Conservation (phyloP, 257 asterid genomes). For the Solanum chilense region DNA sequence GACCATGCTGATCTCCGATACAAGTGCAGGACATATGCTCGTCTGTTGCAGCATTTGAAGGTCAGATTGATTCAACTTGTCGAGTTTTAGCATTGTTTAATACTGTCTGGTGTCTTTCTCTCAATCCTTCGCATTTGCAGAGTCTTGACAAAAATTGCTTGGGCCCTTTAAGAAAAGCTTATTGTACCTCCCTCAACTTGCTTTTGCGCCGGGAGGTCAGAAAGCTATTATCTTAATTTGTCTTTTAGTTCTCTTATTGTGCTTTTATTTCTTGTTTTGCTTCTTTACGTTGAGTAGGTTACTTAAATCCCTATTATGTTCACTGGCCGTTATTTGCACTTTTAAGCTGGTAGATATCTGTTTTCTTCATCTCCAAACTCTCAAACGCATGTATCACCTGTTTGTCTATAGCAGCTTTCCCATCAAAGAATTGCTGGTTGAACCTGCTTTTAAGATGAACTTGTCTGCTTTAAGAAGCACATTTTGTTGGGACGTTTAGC, state of each 20-base stretch:
- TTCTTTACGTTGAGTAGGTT: background rate
- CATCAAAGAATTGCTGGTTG: background rate
- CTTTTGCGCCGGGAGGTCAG: slow-evolving; percentile 94
- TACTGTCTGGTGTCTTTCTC: background rate
- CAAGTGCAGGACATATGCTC: slow-evolving; percentile 96
- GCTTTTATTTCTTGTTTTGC: background rate
- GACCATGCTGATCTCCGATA: slow-evolving; percentile 95
- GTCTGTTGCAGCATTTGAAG: slow-evolving; percentile 93
- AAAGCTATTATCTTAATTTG: slow-evolving; percentile 7
- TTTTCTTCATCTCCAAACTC: background rate
- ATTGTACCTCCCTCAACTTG: slow-evolving; percentile 86
- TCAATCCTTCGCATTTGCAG: slow-evolving; percentile 29
- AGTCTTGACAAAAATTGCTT: slow-evolving; percentile 82
- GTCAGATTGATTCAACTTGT: slow-evolving; percentile 26
- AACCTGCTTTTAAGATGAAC: background rate
- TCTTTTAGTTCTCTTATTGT: background rate
- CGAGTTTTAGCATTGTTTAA: background rate
- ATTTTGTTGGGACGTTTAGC: background rate
- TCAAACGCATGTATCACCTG: background rate
- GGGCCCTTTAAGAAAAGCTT: slow-evolving; percentile 84
- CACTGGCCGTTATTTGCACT: background rate
- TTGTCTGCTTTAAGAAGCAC: background rate
- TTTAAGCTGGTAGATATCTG: background rate
- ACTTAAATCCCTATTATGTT: background rate
- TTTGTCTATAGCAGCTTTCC: background rate